Conservation (phyloP, 495 filamentous ascomycete species). For the Immersiella caudata region DNA sequence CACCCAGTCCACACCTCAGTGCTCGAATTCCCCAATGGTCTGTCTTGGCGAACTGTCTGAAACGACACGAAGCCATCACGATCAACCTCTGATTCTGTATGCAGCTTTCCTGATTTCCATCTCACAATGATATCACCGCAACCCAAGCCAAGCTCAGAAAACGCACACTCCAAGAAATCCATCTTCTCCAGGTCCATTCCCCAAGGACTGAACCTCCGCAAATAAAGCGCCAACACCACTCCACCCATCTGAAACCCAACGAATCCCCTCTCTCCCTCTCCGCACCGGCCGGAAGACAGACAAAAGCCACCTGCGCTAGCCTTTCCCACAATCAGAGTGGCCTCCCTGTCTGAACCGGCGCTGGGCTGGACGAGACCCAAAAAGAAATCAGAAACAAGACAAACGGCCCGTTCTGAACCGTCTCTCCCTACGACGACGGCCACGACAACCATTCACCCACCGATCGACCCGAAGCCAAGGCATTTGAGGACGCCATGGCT, state of each 20-base stretch:
- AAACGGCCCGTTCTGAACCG: slow-evolving; percentile 1
- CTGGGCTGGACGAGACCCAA: background rate
- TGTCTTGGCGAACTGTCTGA: no score
- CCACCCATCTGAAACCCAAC: background rate
- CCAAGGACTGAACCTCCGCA: background rate
- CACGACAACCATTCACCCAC: no score
- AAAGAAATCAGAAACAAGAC: background rate
- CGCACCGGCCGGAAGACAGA: background rate
- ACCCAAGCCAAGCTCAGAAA: background rate
- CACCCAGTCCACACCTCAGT: background rate
- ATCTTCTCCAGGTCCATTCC: background rate
- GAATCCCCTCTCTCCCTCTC: background rate
- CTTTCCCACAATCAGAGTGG: background rate
- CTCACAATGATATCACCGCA: background rate
- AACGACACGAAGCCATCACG: background rate
- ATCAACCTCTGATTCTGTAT: background rate
- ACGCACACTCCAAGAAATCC: background rate
- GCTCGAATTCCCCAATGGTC: no score
- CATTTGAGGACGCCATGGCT: background rate
- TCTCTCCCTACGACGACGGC: background rate
- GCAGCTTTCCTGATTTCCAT: background rate
- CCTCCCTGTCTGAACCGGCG: no score
- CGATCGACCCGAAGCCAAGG: background rate
- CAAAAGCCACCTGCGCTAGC: background rate
- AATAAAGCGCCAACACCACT: background rate